Evolutionary conservation across 495 filamentous ascomycete species (phyloP), one percentile per base, ranked within the genome.

Genomic region (Arthonia radiata): DNA sequence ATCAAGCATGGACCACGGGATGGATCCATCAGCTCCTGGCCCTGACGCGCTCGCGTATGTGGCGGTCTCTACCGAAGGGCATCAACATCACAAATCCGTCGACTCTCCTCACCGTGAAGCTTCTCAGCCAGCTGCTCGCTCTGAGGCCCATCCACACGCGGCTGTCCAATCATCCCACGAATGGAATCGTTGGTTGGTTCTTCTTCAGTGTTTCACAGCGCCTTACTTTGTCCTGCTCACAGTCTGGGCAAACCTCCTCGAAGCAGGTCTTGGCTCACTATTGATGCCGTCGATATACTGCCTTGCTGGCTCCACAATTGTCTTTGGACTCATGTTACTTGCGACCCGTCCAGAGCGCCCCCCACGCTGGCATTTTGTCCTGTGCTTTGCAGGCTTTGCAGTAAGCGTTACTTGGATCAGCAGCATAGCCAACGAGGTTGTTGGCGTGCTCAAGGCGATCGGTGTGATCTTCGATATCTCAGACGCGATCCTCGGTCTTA

Each of bases 351-450:
- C 47, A 37, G 52, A 26, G 23, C 37, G 44, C 26, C 67, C 59
- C 25, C 77, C 62, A 4, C 48, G 54, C 28, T 76, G 71, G 50
- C 69, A 79, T 17, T 65, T 66, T 23, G 44, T 81, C 8, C 59
- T 93, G 23, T 82, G 78, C 45, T 75, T 89, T 37, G 50, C 82
- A 0, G 89, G 89, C n/a, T 99, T 99, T 43, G 46, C 70, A 5
- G 83, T 99, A 30, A 61, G 66, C 29, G 82, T 94, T 14, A 69
- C 76, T 14, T 99, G 89, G 89, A 94, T 99, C 34, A 79, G 73
- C 13, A 91, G 80, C 8, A 79, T 99, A 25, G 89, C 89, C 9
- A 77, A 77, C 14, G 89, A 99, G 48, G 89, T 99, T 10, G 89
- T 99, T 4, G 81, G 77, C 21, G 73, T 93, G 13, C 62, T 99